Percentiles rank a stretch among this genome's conserved stretches.
Evolutionary conservation across 352 stramenopile genomes (phyloP).

Genomic region (Phytopythium montanum): DNA sequence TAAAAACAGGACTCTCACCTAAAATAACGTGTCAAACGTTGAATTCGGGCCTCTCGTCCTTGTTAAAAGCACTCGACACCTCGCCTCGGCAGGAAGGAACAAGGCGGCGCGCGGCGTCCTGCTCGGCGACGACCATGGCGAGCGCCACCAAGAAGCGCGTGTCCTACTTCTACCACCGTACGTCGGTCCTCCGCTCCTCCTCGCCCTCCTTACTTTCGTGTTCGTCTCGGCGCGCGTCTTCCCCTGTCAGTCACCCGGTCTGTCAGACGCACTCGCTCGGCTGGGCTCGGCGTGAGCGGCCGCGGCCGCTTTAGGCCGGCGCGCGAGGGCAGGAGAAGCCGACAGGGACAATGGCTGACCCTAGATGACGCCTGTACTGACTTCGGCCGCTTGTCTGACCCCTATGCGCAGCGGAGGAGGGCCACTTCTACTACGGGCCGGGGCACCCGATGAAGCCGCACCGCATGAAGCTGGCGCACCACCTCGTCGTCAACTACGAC

Average conservation of each 20-base stretch:
- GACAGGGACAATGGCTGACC: neutral
- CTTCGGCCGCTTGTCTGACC: neutral
- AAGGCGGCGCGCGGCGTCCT: neutral
- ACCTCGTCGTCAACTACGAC: slow-evolving; percentile 96
- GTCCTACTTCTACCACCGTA: slow-evolving; percentile 88
- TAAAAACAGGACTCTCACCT: too few species aligned
- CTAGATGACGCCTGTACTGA: neutral
- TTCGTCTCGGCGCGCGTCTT: neutral
- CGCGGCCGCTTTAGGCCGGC: neutral
- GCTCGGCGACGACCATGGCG: slow-evolving; percentile 16
- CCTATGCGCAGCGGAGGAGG: slow-evolving; percentile 75
- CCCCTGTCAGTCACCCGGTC: too few species aligned
- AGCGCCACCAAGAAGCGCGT: slow-evolving; percentile 73
- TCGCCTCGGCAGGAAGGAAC: neutral
- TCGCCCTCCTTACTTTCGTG: neutral
- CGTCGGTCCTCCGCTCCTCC: slow-evolving; percentile 4
- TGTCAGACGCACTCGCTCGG: too few species aligned
- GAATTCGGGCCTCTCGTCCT: too few species aligned
- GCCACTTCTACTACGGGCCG: slow-evolving; percentile 94
- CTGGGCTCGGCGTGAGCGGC: slow-evolving; percentile 1
- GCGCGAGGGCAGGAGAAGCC: neutral
- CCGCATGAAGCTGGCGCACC: slow-evolving; percentile 94
- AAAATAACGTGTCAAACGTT: too few species aligned
- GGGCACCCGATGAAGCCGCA: slow-evolving; percentile 95
- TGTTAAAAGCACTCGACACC: neutral